Conservation (phyloP, 176 grass and related monocot species). For the Hsuehochloa calcarea region DNA sequence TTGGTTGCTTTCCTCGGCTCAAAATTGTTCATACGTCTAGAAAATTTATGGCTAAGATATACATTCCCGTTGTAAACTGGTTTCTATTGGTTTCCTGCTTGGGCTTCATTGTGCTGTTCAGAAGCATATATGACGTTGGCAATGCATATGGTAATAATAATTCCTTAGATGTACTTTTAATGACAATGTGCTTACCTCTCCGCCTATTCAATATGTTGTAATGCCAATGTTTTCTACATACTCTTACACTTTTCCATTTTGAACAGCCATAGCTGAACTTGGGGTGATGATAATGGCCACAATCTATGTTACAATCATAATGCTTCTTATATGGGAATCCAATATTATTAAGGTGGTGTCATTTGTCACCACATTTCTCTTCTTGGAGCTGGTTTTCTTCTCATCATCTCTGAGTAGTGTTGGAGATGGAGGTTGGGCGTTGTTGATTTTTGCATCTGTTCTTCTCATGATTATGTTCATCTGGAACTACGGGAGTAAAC, state of each 20-base stretch:
- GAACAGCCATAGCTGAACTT: constrained; percentile 83
- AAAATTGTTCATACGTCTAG: constrained; percentile 96
- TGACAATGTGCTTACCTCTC: constrained; percentile 5
- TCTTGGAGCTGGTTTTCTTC: constrained; percentile 83
- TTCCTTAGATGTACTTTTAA: constrained; percentile 20
- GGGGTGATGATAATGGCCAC: constrained; percentile 97
- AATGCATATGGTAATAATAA: constrained; percentile 83
- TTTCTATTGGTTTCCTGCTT: constrained; percentile 76
- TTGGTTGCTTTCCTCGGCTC: constrained; percentile 93
- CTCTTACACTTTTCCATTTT: constrained; percentile 28
- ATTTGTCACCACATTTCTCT: constrained; percentile 65
- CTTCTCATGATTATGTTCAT: constrained; percentile 74
- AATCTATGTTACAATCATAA: constrained; percentile 83
- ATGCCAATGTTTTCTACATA: background rate
- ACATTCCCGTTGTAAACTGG: constrained; percentile 94
- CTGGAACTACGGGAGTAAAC: constrained; percentile 94
- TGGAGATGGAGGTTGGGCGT: constrained; percentile 84
- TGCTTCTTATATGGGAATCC: constrained; percentile 96
- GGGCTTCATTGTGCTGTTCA: constrained; percentile 69
- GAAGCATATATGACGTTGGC: constrained; percentile 71
- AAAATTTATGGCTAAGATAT: constrained; percentile 98
- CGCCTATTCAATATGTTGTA: constrained; percentile 23
- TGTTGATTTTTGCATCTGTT: constrained; percentile 68
- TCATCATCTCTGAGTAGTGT: constrained; percentile 86
- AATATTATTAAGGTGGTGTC: constrained; percentile 58